These are phyloP conservation scores for Chlamydomonas sphaeroides DNA, from an alignment of 139 green algal species.

Conservation along the genomic window DNA sequence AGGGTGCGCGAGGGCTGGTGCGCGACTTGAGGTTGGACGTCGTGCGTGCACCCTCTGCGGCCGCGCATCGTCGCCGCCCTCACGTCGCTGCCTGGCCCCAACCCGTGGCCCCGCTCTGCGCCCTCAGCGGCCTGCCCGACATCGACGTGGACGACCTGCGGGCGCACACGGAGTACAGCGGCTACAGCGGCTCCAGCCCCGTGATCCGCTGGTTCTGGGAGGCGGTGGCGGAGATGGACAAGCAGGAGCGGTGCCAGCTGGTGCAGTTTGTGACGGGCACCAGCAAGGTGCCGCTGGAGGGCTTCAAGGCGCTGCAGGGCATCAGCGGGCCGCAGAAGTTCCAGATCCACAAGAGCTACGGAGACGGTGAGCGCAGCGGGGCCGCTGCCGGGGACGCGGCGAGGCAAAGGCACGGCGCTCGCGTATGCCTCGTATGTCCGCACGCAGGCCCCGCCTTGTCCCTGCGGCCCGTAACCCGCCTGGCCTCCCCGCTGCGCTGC, in stretches of 20 bases:
- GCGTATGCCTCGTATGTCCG: no score
- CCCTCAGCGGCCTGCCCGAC: constrained; percentile 86
- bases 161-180: constrained; percentile 93
- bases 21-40: no score
- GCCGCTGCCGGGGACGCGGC: no score
- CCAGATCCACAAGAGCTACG: constrained; percentile 70
- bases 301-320: constrained; percentile 93
- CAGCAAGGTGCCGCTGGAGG: constrained; percentile 95
- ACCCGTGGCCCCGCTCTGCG: no score
- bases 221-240: constrained; percentile 84
- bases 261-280: constrained; percentile 93
- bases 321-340: constrained; percentile 96
- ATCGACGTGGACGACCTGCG: constrained; percentile 94
- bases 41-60: no score
- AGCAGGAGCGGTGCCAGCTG: constrained; percentile 91
- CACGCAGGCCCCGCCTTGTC: no score
- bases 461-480: no score
- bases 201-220: constrained; percentile 98
- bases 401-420: no score
- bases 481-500: no score
- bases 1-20: no score
- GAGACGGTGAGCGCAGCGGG: constrained; percentile 29
- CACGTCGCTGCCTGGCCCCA: no score
- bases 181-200: constrained; percentile 77
- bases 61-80: no score